phyloP scores from a whole-genome alignment of 768 basidiomycete genomes.

The Trametes elegans region DNA sequence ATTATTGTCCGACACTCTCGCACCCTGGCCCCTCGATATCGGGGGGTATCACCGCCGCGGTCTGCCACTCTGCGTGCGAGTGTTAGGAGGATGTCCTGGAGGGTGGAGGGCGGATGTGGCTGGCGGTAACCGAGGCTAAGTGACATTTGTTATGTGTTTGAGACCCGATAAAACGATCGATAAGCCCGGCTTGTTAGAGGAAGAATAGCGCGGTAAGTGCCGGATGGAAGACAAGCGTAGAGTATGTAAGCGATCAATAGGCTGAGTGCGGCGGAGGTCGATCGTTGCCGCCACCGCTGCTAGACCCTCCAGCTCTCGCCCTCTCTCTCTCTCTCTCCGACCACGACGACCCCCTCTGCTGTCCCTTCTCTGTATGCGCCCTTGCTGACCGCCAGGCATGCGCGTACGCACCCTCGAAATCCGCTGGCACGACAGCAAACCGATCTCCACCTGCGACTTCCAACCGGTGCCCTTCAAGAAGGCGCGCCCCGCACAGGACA shows the following conservation, averaged over 20 bases:
- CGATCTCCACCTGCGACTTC: slow-evolving; percentile 96
- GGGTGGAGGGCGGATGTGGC: too few relatives aligned
- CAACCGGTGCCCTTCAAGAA: slow-evolving; percentile 83
- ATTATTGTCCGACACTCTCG: too few relatives aligned
- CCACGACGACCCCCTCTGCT: not conserved
- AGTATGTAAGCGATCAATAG: not conserved
- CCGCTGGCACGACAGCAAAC: slow-evolving; percentile 94
- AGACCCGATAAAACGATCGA: too few relatives aligned
- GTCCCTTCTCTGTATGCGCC: not conserved
- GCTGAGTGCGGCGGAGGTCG: not conserved
- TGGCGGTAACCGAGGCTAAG: too few relatives aligned
- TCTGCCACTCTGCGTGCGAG: too few relatives aligned
- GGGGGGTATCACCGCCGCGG: too few relatives aligned
- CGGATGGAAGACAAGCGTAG: not conserved
- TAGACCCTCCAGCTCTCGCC: too few relatives aligned
- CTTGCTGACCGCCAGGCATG: slow-evolving; percentile 41
- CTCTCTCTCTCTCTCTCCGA: too few relatives aligned
- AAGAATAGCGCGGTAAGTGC: not conserved
- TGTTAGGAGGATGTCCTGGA: too few relatives aligned
- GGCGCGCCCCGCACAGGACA: slow-evolving; percentile 62
- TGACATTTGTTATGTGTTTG: too few relatives aligned
- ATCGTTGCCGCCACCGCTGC: not conserved
- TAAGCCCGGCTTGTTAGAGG: too few relatives aligned
- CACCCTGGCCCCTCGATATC: too few relatives aligned
- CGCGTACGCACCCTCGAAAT: slow-evolving; percentile 90